Conservation (phyloP, 2,329 filamentous ascomycete species). For the Purpureocillium takamizusanense region DNA sequence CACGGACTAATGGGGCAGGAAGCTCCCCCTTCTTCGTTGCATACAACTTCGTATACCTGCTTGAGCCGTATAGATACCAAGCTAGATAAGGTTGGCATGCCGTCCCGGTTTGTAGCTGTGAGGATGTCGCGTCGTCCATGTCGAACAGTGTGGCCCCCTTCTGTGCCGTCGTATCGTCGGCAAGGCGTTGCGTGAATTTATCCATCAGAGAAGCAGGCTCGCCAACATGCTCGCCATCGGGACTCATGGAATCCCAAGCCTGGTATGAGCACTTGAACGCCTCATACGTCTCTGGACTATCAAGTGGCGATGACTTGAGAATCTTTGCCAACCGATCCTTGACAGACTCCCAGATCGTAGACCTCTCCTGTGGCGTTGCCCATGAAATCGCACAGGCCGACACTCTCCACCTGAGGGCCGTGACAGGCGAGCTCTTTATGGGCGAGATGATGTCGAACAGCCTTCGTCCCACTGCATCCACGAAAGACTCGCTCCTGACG, state of each 20-base stretch:
- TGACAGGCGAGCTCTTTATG: constrained; percentile 17
- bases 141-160: constrained; percentile 10
- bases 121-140: constrained; percentile 6
- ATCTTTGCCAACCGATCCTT: constrained; percentile 22
- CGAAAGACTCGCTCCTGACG: constrained; percentile 29
- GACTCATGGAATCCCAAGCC: constrained; percentile 28
- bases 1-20: constrained; percentile 15
- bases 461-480: constrained; percentile 29
- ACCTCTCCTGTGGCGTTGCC: constrained; percentile 18
- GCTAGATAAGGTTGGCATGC: constrained; percentile 21
- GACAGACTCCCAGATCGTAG: constrained; percentile 22
- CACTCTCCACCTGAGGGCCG: constrained; percentile 31
- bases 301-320: constrained; percentile 20
- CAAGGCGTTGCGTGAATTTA: constrained; percentile 22
- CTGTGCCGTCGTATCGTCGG: constrained; percentile 17
- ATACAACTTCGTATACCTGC: constrained; percentile 20
- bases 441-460: constrained; percentile 26
- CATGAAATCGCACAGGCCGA: constrained; percentile 26
- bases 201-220: constrained; percentile 22
- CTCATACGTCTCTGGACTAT: constrained; percentile 26
- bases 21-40: constrained; percentile 14
- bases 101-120: constrained; percentile 15
- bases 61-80: constrained; percentile 24
- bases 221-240: constrained; percentile 19
- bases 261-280: constrained; percentile 30